These are phyloP conservation scores for Smallanthus sonchifolius DNA, from an alignment of 129 eudicot genomes.

Conservation along the genomic window DNA sequence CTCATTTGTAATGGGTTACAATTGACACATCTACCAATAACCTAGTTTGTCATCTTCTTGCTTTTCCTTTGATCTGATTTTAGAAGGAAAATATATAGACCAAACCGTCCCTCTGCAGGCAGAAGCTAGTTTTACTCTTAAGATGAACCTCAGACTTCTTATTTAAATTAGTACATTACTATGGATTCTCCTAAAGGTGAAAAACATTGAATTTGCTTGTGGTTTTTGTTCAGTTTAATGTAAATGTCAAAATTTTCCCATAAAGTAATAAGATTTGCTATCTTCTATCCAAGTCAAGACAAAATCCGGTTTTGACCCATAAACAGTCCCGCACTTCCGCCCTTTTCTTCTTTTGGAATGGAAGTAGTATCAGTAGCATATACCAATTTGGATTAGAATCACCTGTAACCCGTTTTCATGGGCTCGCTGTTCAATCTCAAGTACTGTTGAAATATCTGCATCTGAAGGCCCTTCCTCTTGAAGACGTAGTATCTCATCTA, in stretches of 20 bases:
- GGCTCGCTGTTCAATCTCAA: conserved; percentile 96
- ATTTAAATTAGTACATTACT: not conserved
- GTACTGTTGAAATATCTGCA: conserved; percentile 70
- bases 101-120: not conserved
- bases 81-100: not conserved
- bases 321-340: not conserved
- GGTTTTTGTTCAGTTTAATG: not conserved
- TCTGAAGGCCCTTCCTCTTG: conserved; percentile 93
- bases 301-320: not conserved
- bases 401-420: conserved; percentile 99
- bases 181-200: not conserved
- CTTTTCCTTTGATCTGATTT: not conserved
- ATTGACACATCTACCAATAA: not conserved
- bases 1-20: not conserved
- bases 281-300: not conserved
- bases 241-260: not conserved
- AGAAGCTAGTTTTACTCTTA: not conserved
- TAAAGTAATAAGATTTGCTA: not conserved
- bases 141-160: not conserved
- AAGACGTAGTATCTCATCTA: conserved; percentile 83
- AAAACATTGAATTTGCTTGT: not conserved
- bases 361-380: not conserved
- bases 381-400: conserved; percentile 5
- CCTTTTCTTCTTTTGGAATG: conserved; percentile 4
- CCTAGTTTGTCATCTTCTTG: not conserved